phyloP scores from a whole-genome alignment of 1,139 yeast genomes.

The Suhomyces anneliseae region DNA sequence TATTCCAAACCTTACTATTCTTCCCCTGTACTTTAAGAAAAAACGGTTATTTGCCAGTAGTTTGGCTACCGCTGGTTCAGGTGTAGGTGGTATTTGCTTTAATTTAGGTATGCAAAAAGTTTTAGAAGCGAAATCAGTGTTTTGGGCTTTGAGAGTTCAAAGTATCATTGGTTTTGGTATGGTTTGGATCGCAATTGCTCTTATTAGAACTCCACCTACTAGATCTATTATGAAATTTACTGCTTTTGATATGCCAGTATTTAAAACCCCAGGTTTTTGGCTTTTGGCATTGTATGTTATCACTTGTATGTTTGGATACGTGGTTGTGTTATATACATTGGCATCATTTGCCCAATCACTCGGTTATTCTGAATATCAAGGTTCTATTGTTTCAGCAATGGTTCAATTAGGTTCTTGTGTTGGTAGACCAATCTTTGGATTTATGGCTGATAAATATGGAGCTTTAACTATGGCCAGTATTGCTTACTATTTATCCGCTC shows the following conservation, averaged over 20 bases:
- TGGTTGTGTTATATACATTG: constrained; percentile 36
- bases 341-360: constrained; percentile 30
- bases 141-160: constrained; percentile 46
- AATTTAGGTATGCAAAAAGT: constrained; percentile 33
- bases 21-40: constrained; percentile 61
- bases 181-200: constrained; percentile 25
- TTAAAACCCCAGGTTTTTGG: constrained; percentile 30
- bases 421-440: constrained; percentile 49
- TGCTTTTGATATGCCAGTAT: constrained; percentile 22
- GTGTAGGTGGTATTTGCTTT: constrained; percentile 57
- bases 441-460: constrained; percentile 46
- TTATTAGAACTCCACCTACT: constrained; percentile 25
- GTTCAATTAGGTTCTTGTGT: constrained; percentile 42
- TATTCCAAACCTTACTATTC: constrained; percentile 44
- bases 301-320: constrained; percentile 42
- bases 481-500: constrained; percentile 34
- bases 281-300: constrained; percentile 27
- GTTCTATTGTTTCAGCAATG: constrained; percentile 54
- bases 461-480: constrained; percentile 42
- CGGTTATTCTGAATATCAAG: constrained; percentile 30
- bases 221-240: constrained; percentile 23
- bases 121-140: constrained; percentile 21
- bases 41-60: constrained; percentile 59
- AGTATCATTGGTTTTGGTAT: constrained; percentile 28
- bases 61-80: constrained; percentile 59